Percentiles rank a stretch among this genome's conserved stretches.
Conservation (phyloP, 2,329 filamentous ascomycete genomes). For the Talaromyces funiculosus region DNA sequence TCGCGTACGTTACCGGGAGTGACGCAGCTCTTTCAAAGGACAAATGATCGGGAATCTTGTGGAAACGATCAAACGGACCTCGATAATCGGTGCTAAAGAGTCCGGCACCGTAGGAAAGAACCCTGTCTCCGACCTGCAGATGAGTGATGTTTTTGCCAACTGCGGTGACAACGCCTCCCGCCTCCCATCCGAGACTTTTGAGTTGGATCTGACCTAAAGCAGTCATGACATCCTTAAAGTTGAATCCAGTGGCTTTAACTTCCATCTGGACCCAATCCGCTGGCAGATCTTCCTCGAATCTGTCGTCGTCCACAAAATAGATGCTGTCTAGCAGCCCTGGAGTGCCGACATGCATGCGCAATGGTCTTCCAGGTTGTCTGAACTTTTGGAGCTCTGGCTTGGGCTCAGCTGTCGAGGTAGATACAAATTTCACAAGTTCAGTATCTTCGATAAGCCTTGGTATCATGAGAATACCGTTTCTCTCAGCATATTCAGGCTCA, state of each 20-base stretch:
- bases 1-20: constrained; percentile 18
- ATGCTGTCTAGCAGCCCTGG: constrained; percentile 18
- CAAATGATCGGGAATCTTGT: constrained; percentile 16
- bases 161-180: constrained; percentile 22
- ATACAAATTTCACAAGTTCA: constrained; percentile 10
- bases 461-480: constrained; percentile 18
- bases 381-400: constrained; percentile 15
- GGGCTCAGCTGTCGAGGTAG: constrained; percentile 5
- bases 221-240: constrained; percentile 24
- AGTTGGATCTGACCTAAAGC: constrained; percentile 19
- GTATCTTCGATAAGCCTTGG: constrained; percentile 21
- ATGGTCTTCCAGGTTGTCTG: constrained; percentile 14
- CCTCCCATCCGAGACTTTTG: constrained; percentile 23
- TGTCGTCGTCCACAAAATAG: constrained; percentile 17
- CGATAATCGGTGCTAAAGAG: neutral
- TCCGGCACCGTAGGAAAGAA: neutral
- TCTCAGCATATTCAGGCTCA: constrained; percentile 24
- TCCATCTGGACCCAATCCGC: constrained; percentile 25
- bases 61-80: constrained; percentile 13
- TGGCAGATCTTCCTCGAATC: constrained; percentile 15
- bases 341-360: constrained; percentile 17
- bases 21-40: constrained; percentile 19
- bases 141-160: neutral
- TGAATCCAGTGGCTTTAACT: constrained; percentile 24
- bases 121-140: neutral